phyloP scores from a whole-genome alignment of 371 early-diverging fungal genomes.

The Chytridium lagenaria region DNA sequence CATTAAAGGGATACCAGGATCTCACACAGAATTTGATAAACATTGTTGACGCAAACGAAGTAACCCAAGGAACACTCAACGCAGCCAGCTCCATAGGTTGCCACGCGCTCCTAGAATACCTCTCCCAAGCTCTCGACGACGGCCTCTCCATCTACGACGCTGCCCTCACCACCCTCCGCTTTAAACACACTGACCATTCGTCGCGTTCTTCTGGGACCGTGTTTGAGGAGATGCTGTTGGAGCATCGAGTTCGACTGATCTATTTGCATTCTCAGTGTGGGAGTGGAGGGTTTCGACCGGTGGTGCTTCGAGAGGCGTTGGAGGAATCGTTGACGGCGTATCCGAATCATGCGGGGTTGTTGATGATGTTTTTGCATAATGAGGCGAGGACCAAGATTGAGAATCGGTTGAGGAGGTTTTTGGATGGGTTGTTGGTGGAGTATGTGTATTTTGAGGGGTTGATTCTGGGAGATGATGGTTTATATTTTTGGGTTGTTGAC shows the following conservation, averaged over 20 bases:
- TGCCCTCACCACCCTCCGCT: constrained; percentile 43
- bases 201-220: neutral
- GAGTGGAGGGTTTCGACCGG: constrained; percentile 54
- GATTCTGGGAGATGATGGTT: neutral
- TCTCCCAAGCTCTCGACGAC: constrained; percentile 56
- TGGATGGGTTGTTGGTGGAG: constrained; percentile 55
- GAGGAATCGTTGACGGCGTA: constrained; percentile 55
- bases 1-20: neutral
- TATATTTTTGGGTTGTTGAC: neutral
- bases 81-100: constrained; percentile 33
- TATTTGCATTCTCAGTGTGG: constrained; percentile 52
- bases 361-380: constrained; percentile 67
- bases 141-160: constrained; percentile 60
- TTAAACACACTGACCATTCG: neutral
- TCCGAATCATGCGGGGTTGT: constrained; percentile 67
- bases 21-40: neutral
- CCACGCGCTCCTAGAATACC: constrained; percentile 63
- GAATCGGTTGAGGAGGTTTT: constrained; percentile 64
- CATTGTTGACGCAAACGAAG: neutral
- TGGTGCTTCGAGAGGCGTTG: constrained; percentile 56
- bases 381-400: constrained; percentile 70
- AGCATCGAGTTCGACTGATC: constrained; percentile 42
- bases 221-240: constrained; percentile 13
- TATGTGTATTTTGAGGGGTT: neutral
- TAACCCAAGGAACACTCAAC: neutral